phyloP scores from a whole-genome alignment of 768 basidiomycete genomes.

The Dacryopinax spathularia region DNA sequence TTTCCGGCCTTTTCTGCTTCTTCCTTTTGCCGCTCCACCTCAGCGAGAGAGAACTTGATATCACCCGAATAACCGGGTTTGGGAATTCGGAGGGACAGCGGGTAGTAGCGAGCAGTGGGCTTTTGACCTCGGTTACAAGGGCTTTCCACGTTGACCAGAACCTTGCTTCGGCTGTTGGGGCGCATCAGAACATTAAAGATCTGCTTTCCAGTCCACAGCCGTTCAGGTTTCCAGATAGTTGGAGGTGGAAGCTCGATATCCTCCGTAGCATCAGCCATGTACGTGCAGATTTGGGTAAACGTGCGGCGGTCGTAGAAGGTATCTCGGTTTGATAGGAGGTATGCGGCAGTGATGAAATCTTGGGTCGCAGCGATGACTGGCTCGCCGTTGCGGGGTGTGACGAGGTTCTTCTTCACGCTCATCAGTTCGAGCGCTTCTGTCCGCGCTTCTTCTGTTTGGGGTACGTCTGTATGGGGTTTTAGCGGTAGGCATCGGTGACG shows the following conservation, averaged over 20 bases:
- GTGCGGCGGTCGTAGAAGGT: conserved; percentile 85
- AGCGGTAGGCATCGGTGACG: background rate
- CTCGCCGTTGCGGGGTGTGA: conserved; percentile 95
- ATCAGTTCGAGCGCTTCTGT: conserved; percentile 95
- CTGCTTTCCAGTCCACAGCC: conserved; percentile 97
- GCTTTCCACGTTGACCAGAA: conserved; percentile 87
- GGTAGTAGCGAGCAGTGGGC: conserved; percentile 47
- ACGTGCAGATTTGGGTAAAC: conserved; percentile 93
- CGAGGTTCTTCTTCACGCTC: conserved; percentile 92
- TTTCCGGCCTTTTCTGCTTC: conserved; percentile 7
- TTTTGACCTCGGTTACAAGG: conserved; percentile 87
- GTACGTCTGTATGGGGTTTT: conserved; percentile 52
- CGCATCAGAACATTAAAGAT: conserved; percentile 96
- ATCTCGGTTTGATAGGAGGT: conserved; percentile 83
- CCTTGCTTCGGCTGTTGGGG: conserved; percentile 68
- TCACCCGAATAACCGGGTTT: conserved; percentile 17
- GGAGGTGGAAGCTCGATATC: conserved; percentile 95
- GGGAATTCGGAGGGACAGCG: conserved; percentile 14
- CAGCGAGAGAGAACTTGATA: conserved; percentile 21
- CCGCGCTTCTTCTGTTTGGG: conserved; percentile 95
- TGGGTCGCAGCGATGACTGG: conserved; percentile 99
- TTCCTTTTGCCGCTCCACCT: background rate
- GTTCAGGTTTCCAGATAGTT: conserved; percentile 79
- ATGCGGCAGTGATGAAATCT: conserved; percentile 98
- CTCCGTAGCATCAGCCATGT: conserved; percentile 76